Conservation (phyloP, 352 stramenopile genomes). For the Thraustochytrium sp. region DNA sequence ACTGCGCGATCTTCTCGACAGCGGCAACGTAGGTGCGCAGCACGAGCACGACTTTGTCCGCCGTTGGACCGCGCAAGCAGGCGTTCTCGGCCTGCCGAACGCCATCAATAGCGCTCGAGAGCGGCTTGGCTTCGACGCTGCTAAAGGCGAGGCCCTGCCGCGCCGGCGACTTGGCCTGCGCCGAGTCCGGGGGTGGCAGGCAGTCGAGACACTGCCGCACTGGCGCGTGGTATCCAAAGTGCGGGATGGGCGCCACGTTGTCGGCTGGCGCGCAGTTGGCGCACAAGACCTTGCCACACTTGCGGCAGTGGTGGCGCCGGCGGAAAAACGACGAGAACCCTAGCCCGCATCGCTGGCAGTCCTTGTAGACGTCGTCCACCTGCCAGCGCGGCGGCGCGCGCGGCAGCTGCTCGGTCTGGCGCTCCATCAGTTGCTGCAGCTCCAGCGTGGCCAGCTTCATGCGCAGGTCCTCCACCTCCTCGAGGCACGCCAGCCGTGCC, state of each 20-base stretch:
- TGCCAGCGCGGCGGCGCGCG: slow-evolving; percentile 55
- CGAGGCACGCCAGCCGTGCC: background rate
- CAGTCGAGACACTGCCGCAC: slow-evolving; percentile 28
- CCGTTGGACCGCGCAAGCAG: background rate
- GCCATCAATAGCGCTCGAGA: background rate
- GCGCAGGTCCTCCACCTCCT: slow-evolving; percentile 32
- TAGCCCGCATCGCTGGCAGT: slow-evolving; percentile 71
- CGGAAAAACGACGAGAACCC: slow-evolving; percentile 74
- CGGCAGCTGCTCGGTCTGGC: background rate
- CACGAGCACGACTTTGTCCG: background rate
- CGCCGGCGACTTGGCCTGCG: background rate
- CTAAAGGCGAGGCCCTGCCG: background rate
- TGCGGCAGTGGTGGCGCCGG: slow-evolving; percentile 75
- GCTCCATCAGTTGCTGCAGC: slow-evolving; percentile 8
- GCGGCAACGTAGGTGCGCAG: slow-evolving; percentile 11
- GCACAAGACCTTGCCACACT: slow-evolving; percentile 72
- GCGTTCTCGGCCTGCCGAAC: slow-evolving; percentile 16
- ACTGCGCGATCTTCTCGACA: slow-evolving; percentile 5
- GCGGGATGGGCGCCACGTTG: slow-evolving; percentile 24
- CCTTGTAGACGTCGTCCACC: slow-evolving; percentile 64
- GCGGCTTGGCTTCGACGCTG: background rate
- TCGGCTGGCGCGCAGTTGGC: slow-evolving; percentile 59
- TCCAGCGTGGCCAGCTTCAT: slow-evolving; percentile 29
- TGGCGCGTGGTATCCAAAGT: background rate
- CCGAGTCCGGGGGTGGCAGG: background rate